phyloP scores from a whole-genome alignment of 2,329 filamentous ascomycete genomes.

The Grosmannia penicillata region DNA sequence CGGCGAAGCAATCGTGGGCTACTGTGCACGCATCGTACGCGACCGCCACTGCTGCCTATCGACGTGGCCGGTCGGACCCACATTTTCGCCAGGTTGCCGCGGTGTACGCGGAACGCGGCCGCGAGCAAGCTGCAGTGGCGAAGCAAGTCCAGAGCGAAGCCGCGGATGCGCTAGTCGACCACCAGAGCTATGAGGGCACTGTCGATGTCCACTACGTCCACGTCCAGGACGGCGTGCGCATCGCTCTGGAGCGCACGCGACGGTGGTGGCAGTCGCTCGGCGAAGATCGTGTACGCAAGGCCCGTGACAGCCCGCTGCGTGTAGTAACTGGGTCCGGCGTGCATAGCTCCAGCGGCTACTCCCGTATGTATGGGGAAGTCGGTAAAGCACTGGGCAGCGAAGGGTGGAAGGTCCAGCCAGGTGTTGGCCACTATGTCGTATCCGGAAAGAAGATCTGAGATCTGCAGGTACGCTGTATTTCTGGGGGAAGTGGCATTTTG shows the following conservation, averaged over 20 bases:
- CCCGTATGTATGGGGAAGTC: slow-evolving; percentile 67
- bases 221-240: slow-evolving; percentile 68
- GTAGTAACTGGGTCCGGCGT: slow-evolving; percentile 71
- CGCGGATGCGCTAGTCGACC: slow-evolving; percentile 55
- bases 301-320: slow-evolving; percentile 41
- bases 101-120: slow-evolving; percentile 59
- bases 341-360: slow-evolving; percentile 64
- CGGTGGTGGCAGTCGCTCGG: slow-evolving; percentile 66
- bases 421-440: slow-evolving; percentile 56
- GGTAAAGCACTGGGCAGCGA: slow-evolving; percentile 57
- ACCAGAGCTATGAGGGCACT: slow-evolving; percentile 49
- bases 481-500: no score
- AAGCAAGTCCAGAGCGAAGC: slow-evolving; percentile 46
- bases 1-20: slow-evolving; percentile 1
- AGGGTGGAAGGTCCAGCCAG: slow-evolving; percentile 69
- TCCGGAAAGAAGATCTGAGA: slow-evolving; percentile 34
- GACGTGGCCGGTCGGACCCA: slow-evolving; percentile 48
- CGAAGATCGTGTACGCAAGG: slow-evolving; percentile 38
- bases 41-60: slow-evolving; percentile 26
- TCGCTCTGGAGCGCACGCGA: slow-evolving; percentile 51
- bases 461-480: neutral
- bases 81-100: slow-evolving; percentile 62
- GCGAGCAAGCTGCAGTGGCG: slow-evolving; percentile 44
- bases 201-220: slow-evolving; percentile 81
- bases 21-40: slow-evolving; percentile 14